These are phyloP conservation scores for Citrus reticulata DNA, from an alignment of 345 rosid genomes.

Conservation along the genomic window DNA sequence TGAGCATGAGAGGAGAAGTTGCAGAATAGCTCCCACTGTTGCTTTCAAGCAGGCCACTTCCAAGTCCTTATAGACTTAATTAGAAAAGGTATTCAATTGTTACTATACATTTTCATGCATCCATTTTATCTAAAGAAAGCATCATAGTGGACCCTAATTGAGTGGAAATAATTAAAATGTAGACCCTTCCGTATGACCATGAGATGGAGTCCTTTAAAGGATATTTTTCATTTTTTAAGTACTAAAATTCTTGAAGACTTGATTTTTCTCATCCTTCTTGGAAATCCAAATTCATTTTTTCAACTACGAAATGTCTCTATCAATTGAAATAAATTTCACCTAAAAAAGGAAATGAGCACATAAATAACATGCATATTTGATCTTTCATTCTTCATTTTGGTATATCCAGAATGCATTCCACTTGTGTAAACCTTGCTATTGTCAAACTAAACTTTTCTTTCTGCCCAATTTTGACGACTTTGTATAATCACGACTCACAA, in stretches of 20 bases:
- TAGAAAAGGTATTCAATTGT: constrained; percentile 19
- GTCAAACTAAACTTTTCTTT: constrained; percentile 8
- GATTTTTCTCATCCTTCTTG: neutral
- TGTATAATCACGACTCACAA: neutral
- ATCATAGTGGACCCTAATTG: constrained; percentile 21
- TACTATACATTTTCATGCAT: neutral
- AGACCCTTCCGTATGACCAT: constrained; percentile 3
- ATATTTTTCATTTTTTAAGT: neutral
- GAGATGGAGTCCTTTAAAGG: neutral
- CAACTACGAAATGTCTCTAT: constrained; percentile 9
- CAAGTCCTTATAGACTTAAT: constrained; percentile 27
- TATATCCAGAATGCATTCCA: neutral
- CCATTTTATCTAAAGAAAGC: constrained; percentile 15
- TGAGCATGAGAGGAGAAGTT: constrained; percentile 92
- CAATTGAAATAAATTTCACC: constrained; percentile 3
- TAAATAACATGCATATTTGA: neutral
- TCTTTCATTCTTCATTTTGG: neutral
- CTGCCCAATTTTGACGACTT: neutral
- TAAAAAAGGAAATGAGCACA: neutral
- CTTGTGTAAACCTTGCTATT: neutral
- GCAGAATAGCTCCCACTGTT: constrained; percentile 95
- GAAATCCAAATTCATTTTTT: neutral
- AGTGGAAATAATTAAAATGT: constrained; percentile 18
- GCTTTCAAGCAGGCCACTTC: constrained; percentile 80
- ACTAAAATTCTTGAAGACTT: neutral